Evolutionary conservation across 1,284 basidiomycete genomes (phyloP).

Genomic region (Butyriboletus appendiculatus): DNA sequence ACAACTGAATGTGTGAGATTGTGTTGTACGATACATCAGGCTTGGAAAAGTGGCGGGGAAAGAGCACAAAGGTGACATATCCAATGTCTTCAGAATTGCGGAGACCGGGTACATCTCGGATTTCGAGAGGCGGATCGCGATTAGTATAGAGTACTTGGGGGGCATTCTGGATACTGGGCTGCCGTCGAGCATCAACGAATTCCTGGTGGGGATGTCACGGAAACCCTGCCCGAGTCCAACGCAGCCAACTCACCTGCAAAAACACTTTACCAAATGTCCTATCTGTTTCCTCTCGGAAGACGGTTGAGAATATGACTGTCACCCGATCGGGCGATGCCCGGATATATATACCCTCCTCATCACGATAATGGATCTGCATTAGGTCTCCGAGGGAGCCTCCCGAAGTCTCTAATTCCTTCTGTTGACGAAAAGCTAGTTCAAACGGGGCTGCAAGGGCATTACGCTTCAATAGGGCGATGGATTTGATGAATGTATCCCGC

Average conservation of each 20-base stretch:
- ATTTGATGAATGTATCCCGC: conserved; percentile 78
- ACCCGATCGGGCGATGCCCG: conserved; percentile 94
- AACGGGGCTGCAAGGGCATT: conserved; percentile 96
- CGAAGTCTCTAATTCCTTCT: conserved; percentile 78
- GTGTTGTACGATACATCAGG: conserved; percentile 75
- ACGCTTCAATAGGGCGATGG: conserved; percentile 87
- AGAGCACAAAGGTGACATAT: conserved; percentile 98
- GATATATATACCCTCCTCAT: conserved; percentile 96
- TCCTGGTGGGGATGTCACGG: conserved; percentile 55
- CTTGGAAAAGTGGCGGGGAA: conserved; percentile 93
- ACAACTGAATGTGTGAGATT: conserved; percentile 95
- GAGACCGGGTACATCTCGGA: conserved; percentile 83
- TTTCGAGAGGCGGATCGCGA: conserved; percentile 94
- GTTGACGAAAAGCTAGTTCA: conserved; percentile 86
- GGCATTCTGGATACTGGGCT: conserved; percentile 93
- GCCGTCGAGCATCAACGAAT: conserved; percentile 96
- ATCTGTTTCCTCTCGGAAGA: conserved; percentile 98
- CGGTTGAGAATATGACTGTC: conserved; percentile 96
- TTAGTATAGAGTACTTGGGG: conserved; percentile 98
- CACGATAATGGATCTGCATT: conserved; percentile 94
- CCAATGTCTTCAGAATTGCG: conserved; percentile 89
- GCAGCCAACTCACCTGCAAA: conserved; percentile 69
- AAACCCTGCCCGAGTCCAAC: not conserved
- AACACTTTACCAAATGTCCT: conserved; percentile 97
- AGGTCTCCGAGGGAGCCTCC: conserved; percentile 75